Base-by-base conservation (phyloP, 495 filamentous ascomycete species). In the Penicillium parvum region DNA sequence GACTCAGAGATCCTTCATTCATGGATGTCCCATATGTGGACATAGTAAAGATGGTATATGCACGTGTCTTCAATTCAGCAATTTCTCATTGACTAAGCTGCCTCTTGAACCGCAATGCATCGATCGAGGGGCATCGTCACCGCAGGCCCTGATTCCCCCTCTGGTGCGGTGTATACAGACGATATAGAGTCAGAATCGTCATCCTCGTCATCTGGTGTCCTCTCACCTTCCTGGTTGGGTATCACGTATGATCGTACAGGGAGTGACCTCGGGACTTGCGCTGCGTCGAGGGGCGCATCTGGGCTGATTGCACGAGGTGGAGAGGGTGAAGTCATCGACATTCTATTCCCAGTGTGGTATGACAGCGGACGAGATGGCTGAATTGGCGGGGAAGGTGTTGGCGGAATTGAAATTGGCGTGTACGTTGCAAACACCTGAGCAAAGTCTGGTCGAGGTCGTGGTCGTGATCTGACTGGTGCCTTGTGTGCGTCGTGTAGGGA, bases 141-240 rank as follows among this genome's bases (percentile, higher is more conserved):
- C 10, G 16, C 39, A 33, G 20, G 29, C 18, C 4, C 14, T 16
- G 16, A 7, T 12, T 25, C 20, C 0, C 32, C 40, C 14, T 61
- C 53, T 11, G 43, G 45, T 9, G 57, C 57, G 19, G 57, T 60
- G 30, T 60, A 56, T n/a, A 57, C 50, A 9, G 50, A 50, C 15
- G 47, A 46, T 17, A 50, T 45, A 3, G 53, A 57, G n/a, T 47
- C 41, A 14, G 39, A 40, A 12, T 49, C 49, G 5, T 43, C 51
- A 18, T 40, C 19, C 35, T 15, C 23, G 47, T 36, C 38, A 4
- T 42, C 19, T 33, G 22, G 39, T n/a, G 0, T 25, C 7, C 25
- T 11, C 1, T 16, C 12, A 16, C 27, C 18, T 17, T 17, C 4
- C 20, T 16, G 18, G 25, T n/a, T 18, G 25, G n/a, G 5, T 14